Conservation (phyloP, 2,329 filamentous ascomycete species). For the Monosporascus sp. region DNA sequence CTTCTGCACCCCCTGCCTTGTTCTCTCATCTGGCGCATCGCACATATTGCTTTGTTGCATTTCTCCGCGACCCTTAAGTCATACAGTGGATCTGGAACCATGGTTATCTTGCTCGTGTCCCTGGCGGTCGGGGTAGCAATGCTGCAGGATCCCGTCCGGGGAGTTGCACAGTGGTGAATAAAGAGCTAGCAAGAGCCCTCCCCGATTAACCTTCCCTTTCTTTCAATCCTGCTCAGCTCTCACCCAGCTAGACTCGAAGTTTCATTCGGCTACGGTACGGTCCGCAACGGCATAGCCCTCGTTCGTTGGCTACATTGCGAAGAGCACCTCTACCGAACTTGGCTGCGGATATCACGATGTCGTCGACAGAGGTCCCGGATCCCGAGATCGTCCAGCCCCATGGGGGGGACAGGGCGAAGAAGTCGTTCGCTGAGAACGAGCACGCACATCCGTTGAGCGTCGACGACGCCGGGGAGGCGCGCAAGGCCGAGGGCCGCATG, state of each 20-base stretch:
- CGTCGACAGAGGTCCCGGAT: conserved; percentile 20
- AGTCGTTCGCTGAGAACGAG: conserved; percentile 26
- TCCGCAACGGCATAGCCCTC: background rate
- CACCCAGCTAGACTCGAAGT: background rate
- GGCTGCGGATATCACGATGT: conserved; percentile 16
- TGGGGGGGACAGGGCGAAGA: conserved; percentile 16
- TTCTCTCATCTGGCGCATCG: no score
- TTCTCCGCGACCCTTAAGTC: no score
- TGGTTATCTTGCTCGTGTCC: no score
- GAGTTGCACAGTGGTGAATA: background rate
- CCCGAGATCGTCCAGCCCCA: conserved; percentile 18
- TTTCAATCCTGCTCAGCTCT: background rate
- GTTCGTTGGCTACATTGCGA: background rate
- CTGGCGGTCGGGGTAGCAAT: background rate
- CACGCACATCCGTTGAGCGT: conserved; percentile 9
- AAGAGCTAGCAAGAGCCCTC: background rate
- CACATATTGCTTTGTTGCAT: no score
- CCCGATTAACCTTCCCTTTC: background rate
- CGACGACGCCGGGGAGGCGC: conserved; percentile 35
- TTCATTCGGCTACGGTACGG: background rate
- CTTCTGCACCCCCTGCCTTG: no score
- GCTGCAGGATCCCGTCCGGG: background rate
- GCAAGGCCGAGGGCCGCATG: conserved; percentile 39
- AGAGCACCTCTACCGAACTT: background rate
- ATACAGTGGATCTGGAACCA: no score